Percentiles rank a stretch among this genome's conserved stretches.
Evolutionary conservation across 2,329 filamentous ascomycete species (phyloP).

Genomic region (Beauveria sp.): DNA sequence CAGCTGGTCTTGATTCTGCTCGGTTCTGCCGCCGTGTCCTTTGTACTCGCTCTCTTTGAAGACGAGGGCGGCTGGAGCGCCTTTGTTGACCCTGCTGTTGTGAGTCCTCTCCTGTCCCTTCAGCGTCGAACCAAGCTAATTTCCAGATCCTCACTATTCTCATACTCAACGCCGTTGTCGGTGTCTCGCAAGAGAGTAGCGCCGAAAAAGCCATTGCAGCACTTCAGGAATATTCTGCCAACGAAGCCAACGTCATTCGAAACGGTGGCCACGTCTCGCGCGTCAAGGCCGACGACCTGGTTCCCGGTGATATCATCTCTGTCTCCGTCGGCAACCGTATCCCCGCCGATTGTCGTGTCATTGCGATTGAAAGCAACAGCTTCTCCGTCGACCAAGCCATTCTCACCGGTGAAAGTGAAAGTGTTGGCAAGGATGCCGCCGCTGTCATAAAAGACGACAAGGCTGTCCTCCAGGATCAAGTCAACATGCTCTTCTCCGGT

Average conservation of each 20-base stretch:
- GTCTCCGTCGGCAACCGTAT: constrained; percentile 87
- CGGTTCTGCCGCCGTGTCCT: constrained; percentile 86
- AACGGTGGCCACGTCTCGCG: constrained; percentile 68
- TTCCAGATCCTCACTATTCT: constrained; percentile 87
- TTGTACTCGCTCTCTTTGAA: constrained; percentile 87
- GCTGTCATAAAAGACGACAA: constrained; percentile 64
- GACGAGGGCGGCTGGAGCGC: constrained; percentile 91
- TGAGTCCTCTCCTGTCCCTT: constrained; percentile 41
- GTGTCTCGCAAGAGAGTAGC: constrained; percentile 96
- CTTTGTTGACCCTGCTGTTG: constrained; percentile 92
- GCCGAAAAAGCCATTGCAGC: constrained; percentile 98
- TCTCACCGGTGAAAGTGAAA: constrained; percentile 94
- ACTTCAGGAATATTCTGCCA: constrained; percentile 97
- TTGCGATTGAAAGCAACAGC: constrained; percentile 92
- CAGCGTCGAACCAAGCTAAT: constrained; percentile 2
- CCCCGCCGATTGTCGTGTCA: constrained; percentile 93
- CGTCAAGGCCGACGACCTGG: constrained; percentile 92
- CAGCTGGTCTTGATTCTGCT: constrained; percentile 94
- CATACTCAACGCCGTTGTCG: constrained; percentile 92
- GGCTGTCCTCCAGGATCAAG: constrained; percentile 94
- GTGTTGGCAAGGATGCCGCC: constrained; percentile 74
- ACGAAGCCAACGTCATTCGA: constrained; percentile 89
- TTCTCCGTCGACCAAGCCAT: constrained; percentile 97
- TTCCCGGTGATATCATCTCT: constrained; percentile 86
- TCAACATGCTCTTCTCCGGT: constrained; percentile 97